These are phyloP conservation scores for Mycena haematopus DNA, from an alignment of 768 basidiomycete species.

Conservation along the genomic window DNA sequence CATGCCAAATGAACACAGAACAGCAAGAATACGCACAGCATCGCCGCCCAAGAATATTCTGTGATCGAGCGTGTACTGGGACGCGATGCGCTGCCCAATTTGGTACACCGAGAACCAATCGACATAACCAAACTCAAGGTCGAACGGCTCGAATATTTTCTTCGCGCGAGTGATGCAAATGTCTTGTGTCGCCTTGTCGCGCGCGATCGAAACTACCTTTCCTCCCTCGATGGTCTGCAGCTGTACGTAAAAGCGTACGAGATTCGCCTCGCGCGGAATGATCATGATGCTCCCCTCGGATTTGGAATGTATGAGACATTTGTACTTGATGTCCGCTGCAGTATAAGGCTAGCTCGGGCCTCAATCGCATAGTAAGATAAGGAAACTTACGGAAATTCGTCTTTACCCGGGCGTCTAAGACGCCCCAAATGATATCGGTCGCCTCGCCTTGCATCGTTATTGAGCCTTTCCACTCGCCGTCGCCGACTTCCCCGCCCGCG, in stretches of 20 bases:
- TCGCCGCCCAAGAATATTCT: conserved; percentile 50
- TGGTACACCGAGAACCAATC: conserved; percentile 47
- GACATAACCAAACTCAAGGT: conserved; percentile 35
- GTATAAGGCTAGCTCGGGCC: not conserved
- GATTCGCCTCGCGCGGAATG: conserved; percentile 57
- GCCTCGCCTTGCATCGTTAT: conserved; percentile 57
- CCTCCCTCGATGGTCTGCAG: conserved; percentile 34
- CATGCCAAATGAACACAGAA: not conserved
- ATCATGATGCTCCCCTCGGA: conserved; percentile 53
- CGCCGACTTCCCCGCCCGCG: conserved; percentile 27
- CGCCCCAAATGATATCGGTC: conserved; percentile 58
- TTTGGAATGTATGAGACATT: conserved; percentile 51
- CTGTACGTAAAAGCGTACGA: conserved; percentile 59
- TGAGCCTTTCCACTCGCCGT: conserved; percentile 41
- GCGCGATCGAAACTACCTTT: conserved; percentile 27
- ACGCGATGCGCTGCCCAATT: conserved; percentile 50
- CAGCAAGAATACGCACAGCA: conserved; percentile 32
- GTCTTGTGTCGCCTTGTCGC: conserved; percentile 29
- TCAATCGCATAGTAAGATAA: too few species aligned
- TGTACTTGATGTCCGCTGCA: conserved; percentile 54
- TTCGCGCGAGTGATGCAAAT: conserved; percentile 31
- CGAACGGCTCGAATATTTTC: conserved; percentile 34
- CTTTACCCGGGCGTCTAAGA: conserved; percentile 50
- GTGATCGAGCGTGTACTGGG: conserved; percentile 41
- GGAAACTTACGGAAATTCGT: conserved; percentile 56